Conservation (phyloP, 805 yeast species). For the Debaryomyces castellii region DNA sequence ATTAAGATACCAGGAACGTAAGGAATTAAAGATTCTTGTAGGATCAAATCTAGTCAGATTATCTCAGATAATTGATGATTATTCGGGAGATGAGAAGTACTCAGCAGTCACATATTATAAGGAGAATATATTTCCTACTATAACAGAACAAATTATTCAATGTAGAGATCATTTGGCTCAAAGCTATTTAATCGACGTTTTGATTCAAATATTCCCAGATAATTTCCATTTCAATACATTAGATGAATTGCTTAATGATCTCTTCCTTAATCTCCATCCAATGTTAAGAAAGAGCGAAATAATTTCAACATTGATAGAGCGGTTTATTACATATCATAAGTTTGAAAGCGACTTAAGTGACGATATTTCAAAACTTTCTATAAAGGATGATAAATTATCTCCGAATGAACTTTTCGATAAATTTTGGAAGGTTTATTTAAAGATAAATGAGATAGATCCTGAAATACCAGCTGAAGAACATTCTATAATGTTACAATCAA, state of each 20-base stretch:
- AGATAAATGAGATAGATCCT: conserved; percentile 56
- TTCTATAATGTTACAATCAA: conserved; percentile 61
- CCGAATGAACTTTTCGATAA: conserved; percentile 48
- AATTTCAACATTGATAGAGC: conserved; percentile 66
- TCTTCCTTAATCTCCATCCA: conserved; percentile 68
- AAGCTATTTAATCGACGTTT: conserved; percentile 84
- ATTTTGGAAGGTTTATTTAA: conserved; percentile 65
- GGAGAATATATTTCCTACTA: conserved; percentile 65
- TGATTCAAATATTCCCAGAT: conserved; percentile 93
- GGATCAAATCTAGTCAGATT: conserved; percentile 90
- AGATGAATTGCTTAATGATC: conserved; percentile 56
- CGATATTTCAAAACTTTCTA: conserved; percentile 3
- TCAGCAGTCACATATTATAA: conserved; percentile 34
- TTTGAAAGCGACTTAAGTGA: conserved; percentile 16
- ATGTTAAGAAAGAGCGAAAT: conserved; percentile 66
- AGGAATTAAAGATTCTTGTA: conserved; percentile 85
- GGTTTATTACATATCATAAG: conserved; percentile 55
- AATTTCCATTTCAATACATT: conserved; percentile 81
- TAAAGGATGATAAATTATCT: conserved; percentile 1
- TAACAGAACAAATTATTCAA: conserved; percentile 87
- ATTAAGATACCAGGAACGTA: conserved; percentile 74
- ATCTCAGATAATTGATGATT: conserved; percentile 80
- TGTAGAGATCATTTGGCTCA: conserved; percentile 92
- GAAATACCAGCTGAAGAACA: conserved; percentile 68
- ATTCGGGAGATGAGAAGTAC: conserved; percentile 42